These are phyloP conservation scores for Hortaea werneckii DNA, from an alignment of 2,329 filamentous ascomycete genomes.

Conservation along the genomic window DNA sequence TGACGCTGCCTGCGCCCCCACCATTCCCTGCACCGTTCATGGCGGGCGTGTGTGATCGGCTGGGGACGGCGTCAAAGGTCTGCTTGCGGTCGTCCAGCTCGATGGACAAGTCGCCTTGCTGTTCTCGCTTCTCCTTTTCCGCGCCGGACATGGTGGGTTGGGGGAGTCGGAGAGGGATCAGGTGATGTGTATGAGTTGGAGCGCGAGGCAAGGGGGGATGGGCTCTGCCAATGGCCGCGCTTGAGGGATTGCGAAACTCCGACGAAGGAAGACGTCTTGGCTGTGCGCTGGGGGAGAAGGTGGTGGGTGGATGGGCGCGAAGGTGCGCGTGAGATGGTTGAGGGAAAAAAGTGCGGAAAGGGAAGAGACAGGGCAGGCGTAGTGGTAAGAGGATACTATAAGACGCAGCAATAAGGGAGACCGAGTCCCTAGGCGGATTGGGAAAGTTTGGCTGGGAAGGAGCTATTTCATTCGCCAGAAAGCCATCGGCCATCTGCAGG, in stretches of 20 bases:
- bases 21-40: slow-evolving; percentile 13
- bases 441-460: too few relatives aligned
- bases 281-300: background rate
- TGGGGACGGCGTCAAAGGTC: slow-evolving; percentile 32
- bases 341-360: too few relatives aligned
- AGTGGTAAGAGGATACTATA: too few relatives aligned
- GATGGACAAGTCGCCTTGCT: slow-evolving; percentile 53
- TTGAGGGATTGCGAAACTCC: slow-evolving; percentile 19
- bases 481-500: too few relatives aligned
- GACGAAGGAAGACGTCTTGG: slow-evolving; percentile 23
- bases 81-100: slow-evolving; percentile 55
- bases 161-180: slow-evolving; percentile 5
- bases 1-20: slow-evolving; percentile 22
- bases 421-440: too few relatives aligned
- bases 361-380: too few relatives aligned
- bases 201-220: slow-evolving; percentile 12
- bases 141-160: slow-evolving; percentile 54
- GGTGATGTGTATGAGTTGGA: background rate
- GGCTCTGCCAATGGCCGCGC: slow-evolving; percentile 7
- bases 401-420: too few relatives aligned
- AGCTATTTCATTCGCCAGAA: too few relatives aligned
- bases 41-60: slow-evolving; percentile 33
- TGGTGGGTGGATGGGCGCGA: background rate
- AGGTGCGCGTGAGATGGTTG: too few relatives aligned
- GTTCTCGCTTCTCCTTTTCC: slow-evolving; percentile 71